Evolutionary conservation across 441 rosid species (phyloP).

Genomic region (Geranium incanum): DNA sequence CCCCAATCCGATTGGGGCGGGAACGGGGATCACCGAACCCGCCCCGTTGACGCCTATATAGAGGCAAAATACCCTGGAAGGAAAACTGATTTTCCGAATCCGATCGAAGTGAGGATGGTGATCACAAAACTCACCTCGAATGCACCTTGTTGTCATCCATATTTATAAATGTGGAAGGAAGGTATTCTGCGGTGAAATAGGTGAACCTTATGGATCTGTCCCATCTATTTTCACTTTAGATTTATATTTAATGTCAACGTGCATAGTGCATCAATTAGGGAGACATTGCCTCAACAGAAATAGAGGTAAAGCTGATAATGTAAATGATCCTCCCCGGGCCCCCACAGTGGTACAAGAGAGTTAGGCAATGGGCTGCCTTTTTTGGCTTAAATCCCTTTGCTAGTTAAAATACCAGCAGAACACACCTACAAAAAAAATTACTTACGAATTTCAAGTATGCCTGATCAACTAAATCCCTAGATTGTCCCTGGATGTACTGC

Average conservation of each 20-base stretch:
- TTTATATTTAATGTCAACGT: neutral
- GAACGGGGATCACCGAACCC: too few relatives aligned
- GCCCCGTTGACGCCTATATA: too few relatives aligned
- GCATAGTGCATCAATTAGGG: neutral
- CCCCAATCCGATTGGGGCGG: too few relatives aligned
- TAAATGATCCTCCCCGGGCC: neutral
- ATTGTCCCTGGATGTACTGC: constrained; percentile 97
- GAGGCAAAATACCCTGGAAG: too few relatives aligned
- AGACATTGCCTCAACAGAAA: too few relatives aligned
- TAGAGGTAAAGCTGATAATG: neutral
- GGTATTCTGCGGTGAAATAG: too few relatives aligned
- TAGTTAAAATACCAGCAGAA: neutral
- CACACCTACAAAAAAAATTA: constrained; percentile 29
- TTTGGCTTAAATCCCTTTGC: neutral
- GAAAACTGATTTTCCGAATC: too few relatives aligned
- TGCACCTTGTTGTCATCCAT: too few relatives aligned
- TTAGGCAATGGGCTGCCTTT: neutral
- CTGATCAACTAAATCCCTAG: constrained; percentile 97
- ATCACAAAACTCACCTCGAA: too few relatives aligned
- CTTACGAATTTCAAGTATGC: constrained; percentile 94
- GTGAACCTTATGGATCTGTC: constrained; percentile 3
- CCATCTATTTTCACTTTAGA: neutral
- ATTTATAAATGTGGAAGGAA: too few relatives aligned
- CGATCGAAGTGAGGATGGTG: too few relatives aligned
- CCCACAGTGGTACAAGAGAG: neutral